Base-by-base conservation (phyloP, 2,329 filamentous ascomycete genomes). In the Dactylellina drechsleri region DNA sequence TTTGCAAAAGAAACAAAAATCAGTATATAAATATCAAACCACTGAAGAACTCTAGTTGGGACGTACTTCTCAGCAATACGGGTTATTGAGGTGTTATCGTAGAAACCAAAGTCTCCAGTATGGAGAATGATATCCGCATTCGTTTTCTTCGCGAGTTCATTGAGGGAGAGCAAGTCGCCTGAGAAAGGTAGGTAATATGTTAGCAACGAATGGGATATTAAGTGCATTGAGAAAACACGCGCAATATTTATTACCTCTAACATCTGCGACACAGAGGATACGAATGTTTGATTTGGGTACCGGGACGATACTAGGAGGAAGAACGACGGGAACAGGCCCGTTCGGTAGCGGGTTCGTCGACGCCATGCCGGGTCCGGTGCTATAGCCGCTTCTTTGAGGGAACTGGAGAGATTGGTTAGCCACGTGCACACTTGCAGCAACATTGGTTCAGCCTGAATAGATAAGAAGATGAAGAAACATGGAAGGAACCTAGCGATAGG, bases 91-190 rank as follows among this genome's bases (percentile, higher is more conserved):
- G 90, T 92, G 80, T 96, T 91, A 83, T 99, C 95, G 85, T 99
- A 99, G 85, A 99, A 99, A 77, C 95, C 95, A 82, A 99, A 99
- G 83, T 99, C 95, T 83, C 95, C 95, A 18, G 95, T 99, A 84
- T 99, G 95, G 81, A 99, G 93, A 83, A 99, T 97, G 84, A 97
- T 93, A 84, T 97, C 93, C 80, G 95, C 95, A 82, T 91, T 91
- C 77, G 95, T 94, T 82, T 95, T 91, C 83, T 92, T 96, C 78
- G 95, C 95, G 76, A 99, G 90, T 76, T 98, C 93, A 84, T 99
- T 99, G 80, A 99, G 86, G 78, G 95, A 97, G 84, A 91, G 89
- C 79, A 99, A 86, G 83, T 98, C 97, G 83, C 95, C 95, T 99
- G 79, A 23, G 23, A 23, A 36, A 36, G 31, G 31, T 65, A 49